Base-by-base conservation (phyloP, 208 protist species). In the Trypanosoma avium region DNA sequence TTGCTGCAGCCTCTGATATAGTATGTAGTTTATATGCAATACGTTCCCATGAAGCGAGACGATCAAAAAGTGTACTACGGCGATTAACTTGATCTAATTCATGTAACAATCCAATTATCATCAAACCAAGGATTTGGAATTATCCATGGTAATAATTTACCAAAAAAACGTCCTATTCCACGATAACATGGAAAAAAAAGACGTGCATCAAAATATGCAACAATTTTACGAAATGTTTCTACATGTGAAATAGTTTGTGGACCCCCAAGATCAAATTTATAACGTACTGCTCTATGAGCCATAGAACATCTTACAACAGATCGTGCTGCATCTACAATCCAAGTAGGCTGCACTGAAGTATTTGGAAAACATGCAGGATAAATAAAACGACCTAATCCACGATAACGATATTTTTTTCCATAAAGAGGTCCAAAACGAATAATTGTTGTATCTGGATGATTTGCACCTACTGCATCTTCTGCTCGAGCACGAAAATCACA, bases 81-180 rank as follows among this genome's bases (percentile, higher is more conserved):
- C 92, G 88, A 65, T 94, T 94, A n/a, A 94, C 84, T 70, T 97
- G 92, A 55, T 97, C 89, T 5, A 95, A 73, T 67, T 97, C 92
- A 58, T 86, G 88, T 94, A 52, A 92, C 69, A 60, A 97, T 75
- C 76, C 84, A 94, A 75, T 94, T 94, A 68, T 94, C 87, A 65
- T 94, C 89, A 65, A 97, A 97, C 86, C 86, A 94, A 33, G 92
- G 92, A 67, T 93, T 91, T 15, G 92, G 92, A 13, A 89, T 67
- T 45, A 77, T 75, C 87, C 88, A 95, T 15, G 79, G 55, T 3
- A 79, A 71, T 6, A 95, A 70, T 55, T 94, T 94, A 32, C 86
- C 92, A 72, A 91, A 88, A 74, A 93, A 92, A 35, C 89, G 86
- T 7, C 81, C 87, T 36, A 97, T 61, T 30, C 89, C 87, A 43